phyloP scores from a whole-genome alignment of 768 basidiomycete species.

The Macrolepiota dolichaula region DNA sequence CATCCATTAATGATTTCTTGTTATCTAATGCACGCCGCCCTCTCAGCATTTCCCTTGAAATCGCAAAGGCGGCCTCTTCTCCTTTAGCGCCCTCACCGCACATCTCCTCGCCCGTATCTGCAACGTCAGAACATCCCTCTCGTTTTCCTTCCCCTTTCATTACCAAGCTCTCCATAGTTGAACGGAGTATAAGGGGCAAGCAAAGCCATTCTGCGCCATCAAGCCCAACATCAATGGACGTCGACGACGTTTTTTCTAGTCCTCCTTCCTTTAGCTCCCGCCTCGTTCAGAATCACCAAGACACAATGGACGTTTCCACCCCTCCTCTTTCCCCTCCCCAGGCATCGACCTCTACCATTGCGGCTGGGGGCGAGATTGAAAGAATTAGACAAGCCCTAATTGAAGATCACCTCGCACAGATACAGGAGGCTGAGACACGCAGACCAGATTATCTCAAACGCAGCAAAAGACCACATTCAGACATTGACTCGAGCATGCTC shows the following conservation, averaged over 20 bases:
- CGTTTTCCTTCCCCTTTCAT: conserved; percentile 46
- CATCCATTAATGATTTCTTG: neutral
- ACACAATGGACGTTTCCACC: conserved; percentile 14
- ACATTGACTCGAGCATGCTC: conserved; percentile 32
- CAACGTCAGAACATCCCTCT: conserved; percentile 25
- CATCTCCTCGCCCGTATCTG: conserved; percentile 28
- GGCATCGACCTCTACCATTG: conserved; percentile 18
- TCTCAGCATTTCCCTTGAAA: neutral
- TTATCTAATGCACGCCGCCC: neutral
- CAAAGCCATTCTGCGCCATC: conserved; percentile 10
- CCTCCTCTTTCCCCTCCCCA: conserved; percentile 23
- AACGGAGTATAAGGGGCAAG: conserved; percentile 18
- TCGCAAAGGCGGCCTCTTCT: conserved; percentile 19
- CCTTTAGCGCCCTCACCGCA: conserved; percentile 14
- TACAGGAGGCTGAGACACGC: conserved; percentile 55
- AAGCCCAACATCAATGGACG: conserved; percentile 11
- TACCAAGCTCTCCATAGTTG: conserved; percentile 31
- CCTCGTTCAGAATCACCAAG: conserved; percentile 16
- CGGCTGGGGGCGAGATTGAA: conserved; percentile 53
- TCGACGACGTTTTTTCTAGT: conserved; percentile 25
- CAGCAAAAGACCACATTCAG: conserved; percentile 43
- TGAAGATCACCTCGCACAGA: conserved; percentile 45
- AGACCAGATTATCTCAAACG: conserved; percentile 74
- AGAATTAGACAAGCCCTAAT: conserved; percentile 53
- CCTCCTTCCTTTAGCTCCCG: conserved; percentile 7